Conservation (phyloP, 176 grass and related monocot species). For the Rhynchospora pubera region DNA sequence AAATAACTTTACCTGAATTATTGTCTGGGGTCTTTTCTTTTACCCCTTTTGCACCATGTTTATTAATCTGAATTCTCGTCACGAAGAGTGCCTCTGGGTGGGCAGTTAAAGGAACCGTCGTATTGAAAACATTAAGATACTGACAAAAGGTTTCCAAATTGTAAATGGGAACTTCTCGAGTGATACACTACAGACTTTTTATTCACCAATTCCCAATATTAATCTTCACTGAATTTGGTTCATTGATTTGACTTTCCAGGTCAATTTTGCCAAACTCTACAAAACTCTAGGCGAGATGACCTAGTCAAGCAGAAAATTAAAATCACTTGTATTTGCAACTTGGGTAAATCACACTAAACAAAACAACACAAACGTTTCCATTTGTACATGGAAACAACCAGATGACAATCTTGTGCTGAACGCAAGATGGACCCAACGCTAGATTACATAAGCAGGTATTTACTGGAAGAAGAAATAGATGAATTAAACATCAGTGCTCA, state of each 20-base stretch:
- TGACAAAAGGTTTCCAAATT: neutral
- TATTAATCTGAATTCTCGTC: no score
- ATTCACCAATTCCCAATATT: neutral
- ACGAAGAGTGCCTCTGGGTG: neutral
- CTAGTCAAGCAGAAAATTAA: no score
- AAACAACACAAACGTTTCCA: no score
- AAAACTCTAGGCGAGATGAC: no score
- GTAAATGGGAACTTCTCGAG: neutral
- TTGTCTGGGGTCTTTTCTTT: no score
- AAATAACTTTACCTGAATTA: no score
- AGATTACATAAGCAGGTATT: conserved; percentile 32
- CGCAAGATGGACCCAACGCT: conserved; percentile 36
- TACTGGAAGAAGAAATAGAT: conserved; percentile 58
- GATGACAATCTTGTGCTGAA: no score
- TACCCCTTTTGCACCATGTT: no score
- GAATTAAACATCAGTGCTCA: conserved; percentile 22
- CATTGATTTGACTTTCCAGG: neutral
- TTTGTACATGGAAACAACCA: no score
- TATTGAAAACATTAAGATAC: neutral
- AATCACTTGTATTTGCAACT: no score
- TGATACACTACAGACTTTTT: neutral
- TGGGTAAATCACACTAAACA: no score
- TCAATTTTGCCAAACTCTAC: neutral
- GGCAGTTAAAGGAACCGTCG: neutral
- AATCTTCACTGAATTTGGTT: neutral